Base-by-base conservation (phyloP, 371 early-diverging fungal species). In the Entomophthora muscae region DNA sequence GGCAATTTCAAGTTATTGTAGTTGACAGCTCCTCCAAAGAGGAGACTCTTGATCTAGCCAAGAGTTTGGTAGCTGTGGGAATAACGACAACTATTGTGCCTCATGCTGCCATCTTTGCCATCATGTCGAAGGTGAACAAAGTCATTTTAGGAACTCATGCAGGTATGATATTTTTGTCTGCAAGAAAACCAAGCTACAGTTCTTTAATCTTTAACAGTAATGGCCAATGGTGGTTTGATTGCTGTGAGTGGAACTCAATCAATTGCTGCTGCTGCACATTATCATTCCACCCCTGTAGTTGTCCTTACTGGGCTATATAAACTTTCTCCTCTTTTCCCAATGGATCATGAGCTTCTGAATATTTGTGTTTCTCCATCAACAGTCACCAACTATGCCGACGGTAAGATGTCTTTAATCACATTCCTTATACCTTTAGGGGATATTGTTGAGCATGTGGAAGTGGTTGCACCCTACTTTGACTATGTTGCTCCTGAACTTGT, bases 121-220 rank as follows among this genome's bases (percentile, higher is more conserved):
- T 93, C 63, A 95, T 97, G 95, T 87, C 95, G 56, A 83, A 95
- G 57, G 94, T 95, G 23, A 93, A 95, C 80, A 97, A 95, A 74
- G 95, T 97, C 29, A 91, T 97, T 28, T 70, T 97, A 53, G 95
- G 95, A 23, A 83, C 93, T 0, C 93, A 93, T 67, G 90, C 93
- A 32, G 86, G 85, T 84, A 78, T 3, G 27, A 21, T 30, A 22
- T n/a, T 42, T 71, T 57, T 26, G 10, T n/a, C n/a, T n/a, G n/a
- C n/a, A n/a, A n/a, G n/a, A n/a, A n/a, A n/a, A n/a, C n/a, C n/a
- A n/a, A 52, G 67, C 26, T 66, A 22, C 22, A 28, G 24, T 26
- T 52, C 42, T 32, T 63, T 51, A 13, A 21, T 52, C 51, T 3
- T 54, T 33, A 32, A 29, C 3, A 81, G 93, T 94, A 21, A 77